Conservation (phyloP, 148 eudicot genomes). For the Heliosperma pusillum region DNA sequence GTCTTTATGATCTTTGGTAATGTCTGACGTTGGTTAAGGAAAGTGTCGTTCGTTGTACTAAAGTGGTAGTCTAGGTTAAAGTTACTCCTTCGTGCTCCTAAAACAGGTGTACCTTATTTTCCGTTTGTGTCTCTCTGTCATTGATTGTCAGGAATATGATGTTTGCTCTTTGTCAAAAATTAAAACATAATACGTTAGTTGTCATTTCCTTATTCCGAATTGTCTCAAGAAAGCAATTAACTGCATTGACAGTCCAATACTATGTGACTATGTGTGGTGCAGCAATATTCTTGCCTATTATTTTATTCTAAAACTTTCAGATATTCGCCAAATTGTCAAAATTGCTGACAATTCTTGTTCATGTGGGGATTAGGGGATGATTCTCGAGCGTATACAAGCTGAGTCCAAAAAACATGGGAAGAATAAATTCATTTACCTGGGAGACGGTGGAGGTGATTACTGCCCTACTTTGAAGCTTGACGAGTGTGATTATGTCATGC, state of each 20-base stretch:
- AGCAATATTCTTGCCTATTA: no score
- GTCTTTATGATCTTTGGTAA: no score
- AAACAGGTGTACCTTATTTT: no score
- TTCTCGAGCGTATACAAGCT: conserved; percentile 46
- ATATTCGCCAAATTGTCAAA: not conserved
- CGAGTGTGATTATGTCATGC: conserved; percentile 66
- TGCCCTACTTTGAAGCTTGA: conserved; percentile 73
- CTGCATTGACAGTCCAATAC: not conserved
- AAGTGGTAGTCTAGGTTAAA: no score
- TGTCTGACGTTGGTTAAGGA: no score
- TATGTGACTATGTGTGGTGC: no score
- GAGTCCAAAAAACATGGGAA: conserved; percentile 26
- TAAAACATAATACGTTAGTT: not conserved
- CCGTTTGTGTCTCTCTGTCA: not conserved
- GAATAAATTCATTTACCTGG: conserved; percentile 56
- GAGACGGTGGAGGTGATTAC: conserved; percentile 82
- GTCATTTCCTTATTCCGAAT: not conserved
- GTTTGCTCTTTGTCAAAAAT: not conserved
- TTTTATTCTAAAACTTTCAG: not conserved
- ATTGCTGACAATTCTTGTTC: conserved; percentile 1
- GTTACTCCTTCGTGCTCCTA: no score
- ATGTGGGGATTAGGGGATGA: conserved; percentile 46
- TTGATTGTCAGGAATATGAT: not conserved
- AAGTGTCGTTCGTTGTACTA: no score
- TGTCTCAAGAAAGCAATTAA: not conserved